Evolutionary conservation across 176 grass and related monocot species (phyloP).

Genomic region (Areca catechu): DNA sequence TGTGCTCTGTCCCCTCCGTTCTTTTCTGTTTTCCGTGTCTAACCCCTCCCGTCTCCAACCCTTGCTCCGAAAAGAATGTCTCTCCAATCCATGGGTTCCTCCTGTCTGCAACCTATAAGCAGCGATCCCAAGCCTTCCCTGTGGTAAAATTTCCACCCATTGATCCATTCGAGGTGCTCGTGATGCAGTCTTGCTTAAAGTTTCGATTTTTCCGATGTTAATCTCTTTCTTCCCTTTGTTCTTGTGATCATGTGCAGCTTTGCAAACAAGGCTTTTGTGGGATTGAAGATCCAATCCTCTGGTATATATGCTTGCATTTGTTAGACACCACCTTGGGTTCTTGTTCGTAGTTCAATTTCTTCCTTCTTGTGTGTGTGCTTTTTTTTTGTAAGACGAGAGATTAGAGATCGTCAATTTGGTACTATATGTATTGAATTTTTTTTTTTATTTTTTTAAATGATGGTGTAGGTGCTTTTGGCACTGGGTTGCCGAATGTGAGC

Average conservation of each 20-base stretch:
- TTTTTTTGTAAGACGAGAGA: too few relatives aligned
- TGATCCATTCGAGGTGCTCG: neutral
- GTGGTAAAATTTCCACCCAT: conserved; percentile 12
- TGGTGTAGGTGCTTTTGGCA: conserved; percentile 43
- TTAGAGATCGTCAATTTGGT: too few relatives aligned
- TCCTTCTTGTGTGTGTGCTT: too few relatives aligned
- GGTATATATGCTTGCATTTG: conserved; percentile 20
- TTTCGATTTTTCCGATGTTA: neutral
- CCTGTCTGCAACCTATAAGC: conserved; percentile 2
- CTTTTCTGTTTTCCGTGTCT: conserved; percentile 34
- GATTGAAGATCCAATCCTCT: conserved; percentile 36
- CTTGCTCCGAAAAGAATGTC: conserved; percentile 14
- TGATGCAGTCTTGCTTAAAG: neutral
- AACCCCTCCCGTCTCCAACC: conserved; percentile 13
- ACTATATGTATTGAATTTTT: neutral
- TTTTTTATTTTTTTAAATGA: conserved; percentile 21
- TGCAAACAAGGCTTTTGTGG: conserved; percentile 47
- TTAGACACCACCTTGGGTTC: too few relatives aligned
- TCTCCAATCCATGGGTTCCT: conserved; percentile 9
- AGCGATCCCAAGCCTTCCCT: conserved; percentile 2
- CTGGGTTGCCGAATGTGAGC: conserved; percentile 46
- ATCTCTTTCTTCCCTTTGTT: neutral
- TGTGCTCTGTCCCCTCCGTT: conserved; percentile 21
- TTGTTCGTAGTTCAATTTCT: too few relatives aligned
- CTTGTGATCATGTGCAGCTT: conserved; percentile 28